Conservation (phyloP, 179 eudicot species). For the Silene vulgaris region DNA sequence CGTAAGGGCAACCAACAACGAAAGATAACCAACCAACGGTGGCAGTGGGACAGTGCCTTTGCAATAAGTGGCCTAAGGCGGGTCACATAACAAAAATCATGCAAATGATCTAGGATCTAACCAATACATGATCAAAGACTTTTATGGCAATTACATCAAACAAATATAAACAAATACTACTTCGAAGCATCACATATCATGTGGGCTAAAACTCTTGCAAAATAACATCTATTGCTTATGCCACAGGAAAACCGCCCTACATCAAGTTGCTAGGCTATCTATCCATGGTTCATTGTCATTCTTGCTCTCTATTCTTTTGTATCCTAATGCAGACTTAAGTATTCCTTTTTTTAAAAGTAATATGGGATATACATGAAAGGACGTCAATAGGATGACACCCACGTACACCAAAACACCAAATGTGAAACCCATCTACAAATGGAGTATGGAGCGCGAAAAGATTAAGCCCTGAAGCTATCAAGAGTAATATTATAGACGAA, state of each 20-base stretch:
- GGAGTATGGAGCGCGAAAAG: no score
- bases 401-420: no score
- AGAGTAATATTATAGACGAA: no score
- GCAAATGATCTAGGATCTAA: not conserved
- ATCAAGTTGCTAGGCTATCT: constrained; percentile 2
- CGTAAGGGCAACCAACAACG: not conserved
- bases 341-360: no score
- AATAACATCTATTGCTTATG: not conserved
- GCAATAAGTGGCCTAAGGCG: not conserved
- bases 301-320: no score
- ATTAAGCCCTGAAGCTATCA: no score
- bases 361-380: no score
- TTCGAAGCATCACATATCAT: not conserved
- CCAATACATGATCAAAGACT: not conserved
- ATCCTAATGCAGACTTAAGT: no score
- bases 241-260: not conserved
- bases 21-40: not conserved
- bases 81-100: not conserved
- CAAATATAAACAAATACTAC: not conserved
- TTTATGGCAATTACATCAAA: no score
- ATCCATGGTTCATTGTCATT: not conserved
- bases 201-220: not conserved
- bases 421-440: no score
- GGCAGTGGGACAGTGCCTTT: not conserved
- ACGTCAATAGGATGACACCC: no score